Evolutionary conservation across 306 rosid species (phyloP), one percentile per base, ranked within the genome.

Genomic region (Vigna hirtella): DNA sequence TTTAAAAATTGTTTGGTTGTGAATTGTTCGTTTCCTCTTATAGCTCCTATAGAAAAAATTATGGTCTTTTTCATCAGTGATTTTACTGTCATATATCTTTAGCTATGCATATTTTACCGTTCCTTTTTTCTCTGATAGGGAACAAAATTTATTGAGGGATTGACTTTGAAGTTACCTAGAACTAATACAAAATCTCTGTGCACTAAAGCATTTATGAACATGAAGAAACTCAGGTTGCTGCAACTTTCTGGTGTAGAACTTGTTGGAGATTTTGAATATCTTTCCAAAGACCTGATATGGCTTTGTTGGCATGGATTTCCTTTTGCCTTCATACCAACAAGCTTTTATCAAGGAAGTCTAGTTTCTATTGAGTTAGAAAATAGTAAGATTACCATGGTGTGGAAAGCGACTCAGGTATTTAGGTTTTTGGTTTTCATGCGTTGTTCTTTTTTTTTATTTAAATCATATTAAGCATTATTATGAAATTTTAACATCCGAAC

Each of bases 171-270:
- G 72, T 32, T 76, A 5, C 22, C 79, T 6, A 14, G 8, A 18
- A 47, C 0, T 10, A 43, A 22, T 65, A 7, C 26, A 30, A 9
- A 11, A 16, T 18, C 24, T 57, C 66, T 84, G 7, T 17, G 18
- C 6, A 58, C 80, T 11, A 50, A 50, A 32, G 65, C 76, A 6
- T 84, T 84, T 42, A 5, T 72, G 58, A 30, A 72, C 7, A 84
- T 84, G 87, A 72, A 72, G 51, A 72, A 9, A 30, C 85, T 84
- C 1, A 80, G 80, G 47, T 43, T 84, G 24, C 77, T 84, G 45
- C 61, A 59, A 67, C 73, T 84, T 58, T 26, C 34, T 18, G 26
- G 74, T 30, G 77, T 77, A 1, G 18, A 58, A 30, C 83, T 84
- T 56, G 50, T 16, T 18, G 87, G 85, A 18, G 73, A 84, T 59